phyloP scores from a whole-genome alignment of 169 alveolate species.

The Plasmodium cynomolgi region DNA sequence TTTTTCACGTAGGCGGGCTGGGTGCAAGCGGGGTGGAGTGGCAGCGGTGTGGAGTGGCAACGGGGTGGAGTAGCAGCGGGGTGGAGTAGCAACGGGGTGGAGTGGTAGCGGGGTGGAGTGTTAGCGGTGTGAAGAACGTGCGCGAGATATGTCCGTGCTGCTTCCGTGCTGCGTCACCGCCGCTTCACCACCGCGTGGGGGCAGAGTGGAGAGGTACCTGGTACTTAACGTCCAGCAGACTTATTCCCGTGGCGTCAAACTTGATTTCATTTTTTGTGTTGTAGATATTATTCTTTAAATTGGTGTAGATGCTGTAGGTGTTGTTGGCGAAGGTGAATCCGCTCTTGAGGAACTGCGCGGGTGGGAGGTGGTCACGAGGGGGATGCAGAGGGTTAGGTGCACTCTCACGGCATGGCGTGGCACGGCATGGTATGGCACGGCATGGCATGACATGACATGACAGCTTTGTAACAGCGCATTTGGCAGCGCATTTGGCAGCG shows the following conservation, averaged over 20 bases:
- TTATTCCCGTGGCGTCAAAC: constrained; percentile 55
- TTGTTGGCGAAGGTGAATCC: constrained; percentile 60
- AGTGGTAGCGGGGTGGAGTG: too few relatives aligned
- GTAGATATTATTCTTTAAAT: constrained; percentile 34
- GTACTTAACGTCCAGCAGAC: constrained; percentile 39
- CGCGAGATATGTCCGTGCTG: neutral
- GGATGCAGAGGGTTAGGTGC: neutral
- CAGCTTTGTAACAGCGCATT: too few relatives aligned
- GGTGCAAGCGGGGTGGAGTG: neutral
- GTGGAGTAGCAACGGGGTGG: neutral
- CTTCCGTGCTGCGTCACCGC: neutral
- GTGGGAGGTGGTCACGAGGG: neutral
- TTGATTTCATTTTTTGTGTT: constrained; percentile 43
- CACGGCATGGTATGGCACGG: too few relatives aligned
- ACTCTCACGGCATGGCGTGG: too few relatives aligned
- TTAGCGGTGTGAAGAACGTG: neutral
- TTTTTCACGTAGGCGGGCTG: constrained; percentile 41
- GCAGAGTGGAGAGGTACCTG: neutral
- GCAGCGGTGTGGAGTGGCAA: neutral
- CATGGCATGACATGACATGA: too few relatives aligned
- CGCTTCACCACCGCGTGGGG: neutral
- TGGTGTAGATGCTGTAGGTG: constrained; percentile 47
- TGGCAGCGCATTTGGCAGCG: too few relatives aligned
- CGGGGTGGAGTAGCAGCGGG: neutral
- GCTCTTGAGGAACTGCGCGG: constrained; percentile 41